Percentiles rank a stretch among this genome's conserved stretches.
Evolutionary conservation across 805 yeast genomes (phyloP).

Genomic region (Monosporozyma unispora): DNA sequence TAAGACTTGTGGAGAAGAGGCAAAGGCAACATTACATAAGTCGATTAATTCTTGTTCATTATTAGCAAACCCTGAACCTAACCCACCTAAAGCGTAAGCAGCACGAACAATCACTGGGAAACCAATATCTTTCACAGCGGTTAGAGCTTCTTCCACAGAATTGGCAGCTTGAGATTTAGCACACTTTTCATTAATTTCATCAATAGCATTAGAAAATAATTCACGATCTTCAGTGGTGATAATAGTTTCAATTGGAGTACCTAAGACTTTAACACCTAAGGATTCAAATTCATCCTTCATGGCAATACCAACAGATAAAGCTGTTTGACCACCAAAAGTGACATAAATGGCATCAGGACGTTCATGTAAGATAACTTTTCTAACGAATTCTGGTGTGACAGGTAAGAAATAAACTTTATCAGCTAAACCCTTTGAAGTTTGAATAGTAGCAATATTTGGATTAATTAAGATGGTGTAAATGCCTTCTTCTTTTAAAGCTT

Average conservation of each 20-base stretch:
- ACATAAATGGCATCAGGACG: slow-evolving; percentile 95
- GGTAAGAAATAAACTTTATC: slow-evolving; percentile 97
- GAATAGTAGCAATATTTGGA: slow-evolving; percentile 97
- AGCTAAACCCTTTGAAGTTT: slow-evolving; percentile 95
- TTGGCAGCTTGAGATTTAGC: slow-evolving; percentile 87
- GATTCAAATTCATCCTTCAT: slow-evolving; percentile 90
- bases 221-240: slow-evolving; percentile 98
- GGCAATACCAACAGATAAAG: slow-evolving; percentile 88
- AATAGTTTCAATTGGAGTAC: slow-evolving; percentile 92
- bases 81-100: slow-evolving; percentile 94
- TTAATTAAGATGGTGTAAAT: slow-evolving; percentile 91
- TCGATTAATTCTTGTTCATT: slow-evolving; percentile 74
- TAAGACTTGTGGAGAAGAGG: slow-evolving; percentile 90
- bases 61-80: slow-evolving; percentile 96
- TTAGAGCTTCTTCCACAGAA: slow-evolving; percentile 69
- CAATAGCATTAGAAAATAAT: slow-evolving; percentile 88
- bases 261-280: slow-evolving; percentile 84
- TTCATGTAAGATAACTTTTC: slow-evolving; percentile 90
- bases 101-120: slow-evolving; percentile 96
- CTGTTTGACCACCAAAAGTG: slow-evolving; percentile 99
- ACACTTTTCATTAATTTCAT: slow-evolving; percentile 89
- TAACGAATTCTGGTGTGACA: slow-evolving; percentile 93
- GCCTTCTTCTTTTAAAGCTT: slow-evolving; percentile 96
- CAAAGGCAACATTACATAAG: slow-evolving; percentile 84
- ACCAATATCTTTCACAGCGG: slow-evolving; percentile 78